Evolutionary conservation across 257 asterid species (phyloP), one percentile per base, ranked within the genome.

Genomic region (Nicotiana tabacum): DNA sequence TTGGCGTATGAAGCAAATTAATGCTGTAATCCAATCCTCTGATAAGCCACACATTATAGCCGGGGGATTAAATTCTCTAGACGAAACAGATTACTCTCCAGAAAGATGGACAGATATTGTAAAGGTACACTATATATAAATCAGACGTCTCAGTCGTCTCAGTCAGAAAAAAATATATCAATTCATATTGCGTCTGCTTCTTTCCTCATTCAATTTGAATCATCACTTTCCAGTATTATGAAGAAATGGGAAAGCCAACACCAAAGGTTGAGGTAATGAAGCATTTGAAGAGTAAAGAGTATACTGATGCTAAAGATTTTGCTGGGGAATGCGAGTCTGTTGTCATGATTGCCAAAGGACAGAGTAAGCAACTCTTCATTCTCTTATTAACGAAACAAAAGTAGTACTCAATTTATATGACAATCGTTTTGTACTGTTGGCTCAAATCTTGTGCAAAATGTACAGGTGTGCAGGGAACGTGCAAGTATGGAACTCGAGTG

Each of bases 311-410:
- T 2, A 94, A 94, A 86, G 93, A 91, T 77, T 96, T 87, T 57
- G 92, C 98, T 5, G 98, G 99, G 12, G 98, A 94, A 84, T 96
- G 98, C 64, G 99, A 96, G 80, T 85, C 98, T 8, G 99, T 94
- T 9, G 99, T 96, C 32, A 90, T 94, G 94, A 94, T 96, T 61
- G 99, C 98, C 90, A 96, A 93, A 90, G 98, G 99, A 78, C 99
- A 96, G 82, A 96, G 99, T 96, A 93, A 18, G 89, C 29, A 29
- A 77, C 21, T 21, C 35, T 35, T 79, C 70, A 33, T 5, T 64
- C 37, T 64, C 18, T 64, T 64, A 12, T 27, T 27, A 4, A 21
- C 17, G 35, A 32, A 32, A 32, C 35, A 2, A 32, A 32, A 32
- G 0, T 32, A 32, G 35, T 32, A 32, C 35, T 32, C 68, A 43